These are phyloP conservation scores for Russula earlei DNA, from an alignment of 768 basidiomycete species.

Conservation along the genomic window DNA sequence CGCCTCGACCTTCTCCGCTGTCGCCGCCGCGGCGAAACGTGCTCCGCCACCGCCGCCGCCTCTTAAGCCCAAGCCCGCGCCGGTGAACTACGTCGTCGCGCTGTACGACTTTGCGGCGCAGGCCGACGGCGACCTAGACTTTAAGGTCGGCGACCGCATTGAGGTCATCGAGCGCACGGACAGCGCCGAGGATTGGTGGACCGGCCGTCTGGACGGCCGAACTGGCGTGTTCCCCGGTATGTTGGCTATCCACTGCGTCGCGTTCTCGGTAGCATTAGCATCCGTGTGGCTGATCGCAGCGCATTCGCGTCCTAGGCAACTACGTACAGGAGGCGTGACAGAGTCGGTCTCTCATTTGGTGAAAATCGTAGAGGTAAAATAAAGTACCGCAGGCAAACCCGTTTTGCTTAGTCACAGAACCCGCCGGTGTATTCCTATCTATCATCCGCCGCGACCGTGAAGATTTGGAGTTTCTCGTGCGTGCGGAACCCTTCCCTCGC, in stretches of 20 bases:
- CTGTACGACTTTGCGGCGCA: constrained; percentile 93
- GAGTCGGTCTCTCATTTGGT: background rate
- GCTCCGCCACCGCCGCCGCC: constrained; percentile 91
- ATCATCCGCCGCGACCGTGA: background rate
- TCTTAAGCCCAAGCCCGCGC: constrained; percentile 68
- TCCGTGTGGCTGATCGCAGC: background rate
- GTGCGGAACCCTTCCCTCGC: background rate
- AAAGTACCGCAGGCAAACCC: background rate
- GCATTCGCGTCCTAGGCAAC: constrained; percentile 37
- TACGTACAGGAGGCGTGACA: constrained; percentile 51
- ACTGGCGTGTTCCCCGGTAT: constrained; percentile 88
- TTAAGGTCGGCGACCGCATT: constrained; percentile 82
- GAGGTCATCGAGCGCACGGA: constrained; percentile 78
- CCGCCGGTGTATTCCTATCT: constrained; percentile 1
- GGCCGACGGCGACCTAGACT: constrained; percentile 89
- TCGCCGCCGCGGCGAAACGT: constrained; percentile 48
- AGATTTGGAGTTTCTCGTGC: background rate
- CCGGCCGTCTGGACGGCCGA: constrained; percentile 70
- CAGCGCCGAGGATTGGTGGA: constrained; percentile 96
- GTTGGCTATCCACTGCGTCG: constrained; percentile 9
- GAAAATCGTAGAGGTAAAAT: constrained; percentile 5
- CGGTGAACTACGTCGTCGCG: constrained; percentile 75
- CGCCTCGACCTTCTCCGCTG: background rate
- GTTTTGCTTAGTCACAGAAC: background rate
- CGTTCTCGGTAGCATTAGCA: background rate